A percentile compares a stretch with the other conserved stretches of the same genome.
These are phyloP conservation scores for Geotrichum aggregatum DNA, from an alignment of 1,139 yeast genomes.

Conservation along the genomic window DNA sequence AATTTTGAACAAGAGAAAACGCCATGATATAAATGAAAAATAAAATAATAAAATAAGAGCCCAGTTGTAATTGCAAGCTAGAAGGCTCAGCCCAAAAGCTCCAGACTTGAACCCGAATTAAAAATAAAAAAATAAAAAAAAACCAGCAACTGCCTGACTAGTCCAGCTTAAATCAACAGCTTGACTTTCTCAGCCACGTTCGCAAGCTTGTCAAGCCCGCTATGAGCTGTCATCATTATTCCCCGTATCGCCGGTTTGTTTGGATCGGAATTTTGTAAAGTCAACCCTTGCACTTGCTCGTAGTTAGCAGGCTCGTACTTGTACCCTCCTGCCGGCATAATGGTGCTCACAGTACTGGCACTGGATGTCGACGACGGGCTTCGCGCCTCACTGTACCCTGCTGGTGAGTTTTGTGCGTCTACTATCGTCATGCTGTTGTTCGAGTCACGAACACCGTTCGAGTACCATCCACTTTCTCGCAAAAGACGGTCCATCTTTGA, in stretches of 20 bases:
- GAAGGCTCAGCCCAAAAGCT: too few species aligned
- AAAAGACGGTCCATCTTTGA: neutral
- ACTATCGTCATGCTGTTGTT: neutral
- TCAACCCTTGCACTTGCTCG: neutral
- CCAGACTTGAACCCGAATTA: too few species aligned
- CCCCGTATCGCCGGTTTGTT: slow-evolving; percentile 2
- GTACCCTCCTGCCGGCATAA: neutral
- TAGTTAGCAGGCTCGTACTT: neutral
- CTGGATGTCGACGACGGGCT: slow-evolving; percentile 1
- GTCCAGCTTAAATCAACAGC: slow-evolving; percentile 1
- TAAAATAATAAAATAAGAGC: too few species aligned
- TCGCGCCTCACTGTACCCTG: neutral
- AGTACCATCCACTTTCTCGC: neutral
- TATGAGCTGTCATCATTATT: slow-evolving; percentile 1
- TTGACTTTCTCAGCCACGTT: slow-evolving; percentile 14
- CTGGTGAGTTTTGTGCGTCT: neutral
- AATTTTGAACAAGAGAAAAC: too few species aligned
- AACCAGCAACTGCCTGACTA: too few species aligned
- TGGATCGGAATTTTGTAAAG: neutral
- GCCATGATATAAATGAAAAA: too few species aligned
- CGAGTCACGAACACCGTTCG: neutral
- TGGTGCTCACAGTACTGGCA: neutral
- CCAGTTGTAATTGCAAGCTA: too few species aligned
- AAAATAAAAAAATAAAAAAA: too few species aligned
- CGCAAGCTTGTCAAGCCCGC: slow-evolving; percentile 14